Conservation (phyloP, 2,329 filamentous ascomycete species). For the Penicillium sp. region DNA sequence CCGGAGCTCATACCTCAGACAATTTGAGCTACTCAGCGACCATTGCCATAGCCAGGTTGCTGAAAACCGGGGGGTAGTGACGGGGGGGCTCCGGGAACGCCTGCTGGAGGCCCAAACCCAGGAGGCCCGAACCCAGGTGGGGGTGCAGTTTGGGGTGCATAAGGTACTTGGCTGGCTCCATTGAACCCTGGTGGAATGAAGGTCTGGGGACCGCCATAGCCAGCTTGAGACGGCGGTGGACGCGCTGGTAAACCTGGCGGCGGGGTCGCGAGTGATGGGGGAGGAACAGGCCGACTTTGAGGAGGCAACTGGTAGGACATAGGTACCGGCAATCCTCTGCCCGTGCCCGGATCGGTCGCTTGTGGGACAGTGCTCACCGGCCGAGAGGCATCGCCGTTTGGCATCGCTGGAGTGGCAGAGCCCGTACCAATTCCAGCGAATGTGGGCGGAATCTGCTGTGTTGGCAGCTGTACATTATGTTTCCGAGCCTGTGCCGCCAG, state of each 20-base stretch:
- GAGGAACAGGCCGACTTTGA: slow-evolving; percentile 54
- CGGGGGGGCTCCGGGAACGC: slow-evolving; percentile 29
- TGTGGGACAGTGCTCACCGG: slow-evolving; percentile 32
- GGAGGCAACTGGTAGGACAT: slow-evolving; percentile 45
- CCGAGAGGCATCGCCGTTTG: slow-evolving; percentile 41
- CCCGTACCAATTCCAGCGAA: slow-evolving; percentile 54
- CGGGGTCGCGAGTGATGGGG: slow-evolving; percentile 45
- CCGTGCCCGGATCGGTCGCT: slow-evolving; percentile 32
- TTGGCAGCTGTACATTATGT: slow-evolving; percentile 83
- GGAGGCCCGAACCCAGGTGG: slow-evolving; percentile 52
- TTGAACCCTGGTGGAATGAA: slow-evolving; percentile 43
- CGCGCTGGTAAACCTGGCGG: slow-evolving; percentile 61
- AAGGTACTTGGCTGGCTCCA: slow-evolving; percentile 28
- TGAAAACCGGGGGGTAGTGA: slow-evolving; percentile 45
- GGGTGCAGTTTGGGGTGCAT: slow-evolving; percentile 41
- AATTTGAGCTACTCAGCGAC: slow-evolving; percentile 28
- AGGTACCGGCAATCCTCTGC: slow-evolving; percentile 43
- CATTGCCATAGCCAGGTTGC: slow-evolving; percentile 38
- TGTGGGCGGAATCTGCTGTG: slow-evolving; percentile 67
- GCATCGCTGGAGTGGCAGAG: slow-evolving; percentile 44
- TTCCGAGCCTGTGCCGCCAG: slow-evolving; percentile 90
- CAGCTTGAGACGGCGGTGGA: slow-evolving; percentile 66
- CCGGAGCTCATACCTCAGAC: neutral
- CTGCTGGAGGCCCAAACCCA: slow-evolving; percentile 44
- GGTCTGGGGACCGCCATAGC: slow-evolving; percentile 61